These are phyloP conservation scores for Phytophthora multivora DNA, from an alignment of 352 stramenopile species.

Conservation along the genomic window DNA sequence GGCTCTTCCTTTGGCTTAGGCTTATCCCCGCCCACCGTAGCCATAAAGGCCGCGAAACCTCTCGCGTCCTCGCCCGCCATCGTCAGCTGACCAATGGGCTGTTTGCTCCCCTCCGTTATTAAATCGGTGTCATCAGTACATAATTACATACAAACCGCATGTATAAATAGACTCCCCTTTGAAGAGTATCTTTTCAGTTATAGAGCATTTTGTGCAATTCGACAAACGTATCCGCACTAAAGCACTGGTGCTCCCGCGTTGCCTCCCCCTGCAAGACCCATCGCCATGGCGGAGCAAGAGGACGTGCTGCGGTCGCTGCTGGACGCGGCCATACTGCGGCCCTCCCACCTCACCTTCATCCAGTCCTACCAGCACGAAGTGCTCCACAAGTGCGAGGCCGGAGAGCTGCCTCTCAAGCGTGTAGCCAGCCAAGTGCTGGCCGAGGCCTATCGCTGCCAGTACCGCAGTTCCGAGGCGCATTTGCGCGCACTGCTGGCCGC, in stretches of 20 bases:
- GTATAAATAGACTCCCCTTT: too few relatives aligned
- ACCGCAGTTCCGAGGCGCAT: constrained; percentile 58
- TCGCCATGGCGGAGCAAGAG: constrained; percentile 44
- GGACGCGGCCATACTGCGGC: constrained; percentile 55
- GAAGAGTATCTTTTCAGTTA: too few relatives aligned
- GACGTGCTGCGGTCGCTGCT: constrained; percentile 71
- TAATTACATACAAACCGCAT: background rate
- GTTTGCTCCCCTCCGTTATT: constrained; percentile 3
- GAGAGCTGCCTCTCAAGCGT: constrained; percentile 68
- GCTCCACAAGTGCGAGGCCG: constrained; percentile 61
- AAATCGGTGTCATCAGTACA: constrained; percentile 6
- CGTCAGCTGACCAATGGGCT: constrained; percentile 1
- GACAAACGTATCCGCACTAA: constrained; percentile 15
- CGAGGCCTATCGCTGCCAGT: constrained; percentile 59
- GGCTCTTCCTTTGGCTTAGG: constrained; percentile 10
- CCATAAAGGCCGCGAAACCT: constrained; percentile 80
- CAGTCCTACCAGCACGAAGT: constrained; percentile 74
- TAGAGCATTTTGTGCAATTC: background rate
- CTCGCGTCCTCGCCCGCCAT: constrained; percentile 57
- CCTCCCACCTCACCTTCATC: constrained; percentile 53
- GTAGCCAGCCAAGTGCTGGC: constrained; percentile 62
- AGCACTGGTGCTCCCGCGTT: constrained; percentile 23
- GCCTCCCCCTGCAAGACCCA: background rate
- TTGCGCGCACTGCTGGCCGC: constrained; percentile 56
- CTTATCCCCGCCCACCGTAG: constrained; percentile 43